A percentile compares a stretch with the other conserved stretches of the same genome.
phyloP scores from a whole-genome alignment of 2,329 filamentous ascomycete species.

The Capronia coronata region DNA sequence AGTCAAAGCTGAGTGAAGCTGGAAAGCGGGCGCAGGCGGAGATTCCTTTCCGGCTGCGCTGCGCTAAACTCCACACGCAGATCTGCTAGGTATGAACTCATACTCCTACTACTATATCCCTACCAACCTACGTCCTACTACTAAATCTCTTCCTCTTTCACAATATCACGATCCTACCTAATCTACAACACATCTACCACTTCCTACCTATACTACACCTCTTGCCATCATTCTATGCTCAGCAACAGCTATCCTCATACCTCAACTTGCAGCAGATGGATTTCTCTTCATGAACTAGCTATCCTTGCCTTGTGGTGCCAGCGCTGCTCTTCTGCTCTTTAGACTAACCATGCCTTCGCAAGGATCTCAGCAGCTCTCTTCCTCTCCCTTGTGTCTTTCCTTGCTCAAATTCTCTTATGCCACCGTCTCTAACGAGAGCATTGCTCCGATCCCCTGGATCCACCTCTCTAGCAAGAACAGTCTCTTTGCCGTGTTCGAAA shows the following conservation, averaged over 20 bases:
- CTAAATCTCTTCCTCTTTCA: not conserved
- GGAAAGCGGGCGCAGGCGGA: not conserved
- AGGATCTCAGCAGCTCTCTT: constrained; percentile 39
- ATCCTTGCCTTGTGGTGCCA: not conserved
- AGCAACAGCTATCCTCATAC: no score
- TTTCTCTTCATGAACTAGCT: not conserved
- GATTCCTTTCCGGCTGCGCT: not conserved
- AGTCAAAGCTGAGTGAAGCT: not conserved
- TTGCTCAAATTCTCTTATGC: constrained; percentile 43
- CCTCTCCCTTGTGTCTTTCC: constrained; percentile 40
- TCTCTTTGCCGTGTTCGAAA: constrained; percentile 36
- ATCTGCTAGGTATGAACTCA: no score
- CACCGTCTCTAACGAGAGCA: constrained; percentile 34
- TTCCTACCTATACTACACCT: no score
- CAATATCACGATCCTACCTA: no score
- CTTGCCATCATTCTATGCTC: not conserved
- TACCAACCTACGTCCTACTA: no score
- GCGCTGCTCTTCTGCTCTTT: not conserved
- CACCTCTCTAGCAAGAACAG: constrained; percentile 38
- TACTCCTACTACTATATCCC: no score
- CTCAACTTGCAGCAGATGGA: no score
- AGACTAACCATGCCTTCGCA: constrained; percentile 38
- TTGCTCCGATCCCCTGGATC: constrained; percentile 39
- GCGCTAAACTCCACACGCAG: not conserved
- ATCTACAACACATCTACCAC: no score